Base-by-base conservation (phyloP, 208 protist genomes). In the Leishmania amazonensis region DNA sequence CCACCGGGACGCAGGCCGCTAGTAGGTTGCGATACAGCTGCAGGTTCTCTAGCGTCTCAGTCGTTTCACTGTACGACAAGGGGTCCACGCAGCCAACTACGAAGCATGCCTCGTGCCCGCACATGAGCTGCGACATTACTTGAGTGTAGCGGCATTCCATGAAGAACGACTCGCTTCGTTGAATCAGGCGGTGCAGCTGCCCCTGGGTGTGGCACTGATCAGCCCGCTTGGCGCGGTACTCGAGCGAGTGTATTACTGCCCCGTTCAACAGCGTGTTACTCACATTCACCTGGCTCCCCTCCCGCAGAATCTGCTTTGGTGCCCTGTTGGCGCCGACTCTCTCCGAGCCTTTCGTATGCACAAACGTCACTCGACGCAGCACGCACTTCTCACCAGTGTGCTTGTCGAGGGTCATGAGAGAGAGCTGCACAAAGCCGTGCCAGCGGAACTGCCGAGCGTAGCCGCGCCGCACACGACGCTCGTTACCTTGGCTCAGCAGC, bases 71-170 rank as follows among this genome's bases (percentile, higher is more conserved):
- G 89, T 97, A 97, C 40, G 88, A 81, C 51, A 97, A 83, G 24
- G 92, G 89, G 82, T 91, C 90, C 38, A 95, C 90, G 72, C 90
- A 96, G 78, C 92, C 93, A 71, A 98, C 76, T n/a, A 98, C 83
- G 83, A 97, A 96, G 31, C 85, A 97, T 3, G 93, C 95, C 83
- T 96, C 94, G 73, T 93, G 87, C 24, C 95, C 95, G 81, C 88
- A 93, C 45, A 98, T 86, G 67, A 95, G 86, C 81, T 97, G 93
- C 54, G 95, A 92, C 93, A 98, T 95, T 21, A 98, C 80, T 78
- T 96, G 91, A 40, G 95, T 96, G 87, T 97, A 96, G 57, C 94
- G 89, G 81, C 94, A 97, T 84, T 96, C 93, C 94, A 96, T 97
- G 75, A 98, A 98, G 81, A 98, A 96, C 9, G 93, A 96, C 84